Conservation (phyloP, 1,284 basidiomycete species). For the Apiotrichum gracile region DNA sequence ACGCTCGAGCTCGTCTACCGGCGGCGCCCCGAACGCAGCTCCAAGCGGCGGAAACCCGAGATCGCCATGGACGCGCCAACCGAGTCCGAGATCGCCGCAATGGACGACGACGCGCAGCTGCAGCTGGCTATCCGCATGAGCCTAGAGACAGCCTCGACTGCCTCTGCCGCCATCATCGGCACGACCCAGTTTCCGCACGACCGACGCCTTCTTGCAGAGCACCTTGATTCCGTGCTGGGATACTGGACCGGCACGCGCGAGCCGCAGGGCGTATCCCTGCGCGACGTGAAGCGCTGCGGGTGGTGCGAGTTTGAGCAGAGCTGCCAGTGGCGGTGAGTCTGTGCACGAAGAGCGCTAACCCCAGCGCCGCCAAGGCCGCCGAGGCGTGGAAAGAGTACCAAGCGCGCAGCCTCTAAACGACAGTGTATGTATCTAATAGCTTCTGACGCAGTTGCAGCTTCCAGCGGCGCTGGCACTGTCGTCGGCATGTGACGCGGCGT, state of each 20-base stretch:
- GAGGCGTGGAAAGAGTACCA: background rate
- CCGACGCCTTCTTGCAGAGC: conserved; percentile 53
- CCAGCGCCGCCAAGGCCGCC: background rate
- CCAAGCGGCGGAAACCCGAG: conserved; percentile 22
- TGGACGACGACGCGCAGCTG: conserved; percentile 21
- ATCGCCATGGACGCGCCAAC: conserved; percentile 1
- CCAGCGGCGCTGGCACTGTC: too few species aligned
- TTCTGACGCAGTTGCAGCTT: too few species aligned
- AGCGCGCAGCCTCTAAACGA: too few species aligned
- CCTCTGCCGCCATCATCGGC: conserved; percentile 58
- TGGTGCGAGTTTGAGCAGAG: conserved; percentile 70
- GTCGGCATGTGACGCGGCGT: too few species aligned
- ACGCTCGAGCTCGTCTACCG: conserved; percentile 46
- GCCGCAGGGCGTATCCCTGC: conserved; percentile 61
- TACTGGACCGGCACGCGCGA: conserved; percentile 70
- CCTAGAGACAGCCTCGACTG: background rate
- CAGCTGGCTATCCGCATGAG: conserved; percentile 28
- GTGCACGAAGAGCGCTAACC: background rate
- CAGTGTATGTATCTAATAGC: too few species aligned
- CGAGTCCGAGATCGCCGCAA: background rate
- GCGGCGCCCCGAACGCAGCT: conserved; percentile 14
- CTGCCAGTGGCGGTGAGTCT: conserved; percentile 69
- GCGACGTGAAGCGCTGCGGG: conserved; percentile 63
- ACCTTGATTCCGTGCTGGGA: conserved; percentile 56
- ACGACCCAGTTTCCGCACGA: conserved; percentile 59